Evolutionary conservation across 2,329 filamentous ascomycete species (phyloP), one percentile per base, ranked within the genome.

Genomic region (Claviceps sp.): DNA sequence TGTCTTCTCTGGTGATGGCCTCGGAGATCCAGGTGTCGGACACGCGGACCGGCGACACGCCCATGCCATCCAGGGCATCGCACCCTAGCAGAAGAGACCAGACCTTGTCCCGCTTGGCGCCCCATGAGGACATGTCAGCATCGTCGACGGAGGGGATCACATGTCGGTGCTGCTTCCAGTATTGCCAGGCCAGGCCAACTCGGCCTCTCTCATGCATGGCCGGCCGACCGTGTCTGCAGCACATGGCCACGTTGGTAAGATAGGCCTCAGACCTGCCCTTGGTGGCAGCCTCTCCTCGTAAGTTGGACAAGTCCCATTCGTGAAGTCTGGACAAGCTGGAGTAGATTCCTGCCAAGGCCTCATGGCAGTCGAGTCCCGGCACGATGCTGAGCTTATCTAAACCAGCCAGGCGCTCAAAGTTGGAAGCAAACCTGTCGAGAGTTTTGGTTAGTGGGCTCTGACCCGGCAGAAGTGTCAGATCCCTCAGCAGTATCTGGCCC

Each of bases 1-100:
- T 70, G 56, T 72, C 67, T 2, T 72, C 63, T 59, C 85, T 86
- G 61, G 79, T 73, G n/a, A 89, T 73, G 1, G 75, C 69, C 26
- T 81, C 75, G 8, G 82, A 82, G 49, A 93, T 78, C 87, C 87
- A 93, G 51, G 79, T 72, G 54, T 85, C 76, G 0, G 87, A 87
- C 40, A 89, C 76, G 18, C 87, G 78, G 24, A 89, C 75, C 0
- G 86, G 78, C 1, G 76, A 69, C 78, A 76, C 45, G 64, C 66
- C 59, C 63, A 74, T 58, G 5, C 67, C 65, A 44, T 71, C 67
- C 26, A 74, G 64, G 6, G 75, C 63, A 4, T 73, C 74, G 61
- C 84, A 88, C 55, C 84, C 82, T 53, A 93, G 74, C 2, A 82
- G 69, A 7, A 91, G 72, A 0, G 79, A 79, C 78, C 84, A 90